These are phyloP conservation scores for Nadsonia fulvescens DNA, from an alignment of 805 yeast genomes.

Conservation along the genomic window DNA sequence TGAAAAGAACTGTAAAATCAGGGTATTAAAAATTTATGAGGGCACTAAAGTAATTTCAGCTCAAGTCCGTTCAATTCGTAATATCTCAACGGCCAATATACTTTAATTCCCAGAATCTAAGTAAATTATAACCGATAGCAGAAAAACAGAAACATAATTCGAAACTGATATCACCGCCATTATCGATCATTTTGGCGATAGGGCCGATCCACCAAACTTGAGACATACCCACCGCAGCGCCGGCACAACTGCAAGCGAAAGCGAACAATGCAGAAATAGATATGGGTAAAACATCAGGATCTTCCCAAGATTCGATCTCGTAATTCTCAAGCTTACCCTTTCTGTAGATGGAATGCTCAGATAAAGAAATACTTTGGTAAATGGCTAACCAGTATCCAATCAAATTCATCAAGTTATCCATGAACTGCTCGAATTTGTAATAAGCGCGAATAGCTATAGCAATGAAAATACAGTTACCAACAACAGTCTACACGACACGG, in stretches of 20 bases:
- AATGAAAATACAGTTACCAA: slow-evolving; percentile 55
- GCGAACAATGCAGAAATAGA: slow-evolving; percentile 67
- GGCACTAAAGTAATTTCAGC: too few relatives aligned
- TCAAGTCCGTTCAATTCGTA: too few relatives aligned
- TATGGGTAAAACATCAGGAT: slow-evolving; percentile 41
- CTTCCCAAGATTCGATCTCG: slow-evolving; percentile 41
- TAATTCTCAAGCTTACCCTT: slow-evolving; percentile 42
- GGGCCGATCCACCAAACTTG: slow-evolving; percentile 70
- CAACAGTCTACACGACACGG: slow-evolving; percentile 59
- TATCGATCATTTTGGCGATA: slow-evolving; percentile 39
- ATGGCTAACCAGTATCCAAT: slow-evolving; percentile 79
- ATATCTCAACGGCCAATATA: too few relatives aligned
- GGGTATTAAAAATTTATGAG: too few relatives aligned
- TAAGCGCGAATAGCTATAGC: slow-evolving; percentile 77
- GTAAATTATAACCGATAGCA: slow-evolving; percentile 35
- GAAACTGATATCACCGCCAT: slow-evolving; percentile 60
- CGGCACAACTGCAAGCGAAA: slow-evolving; percentile 62
- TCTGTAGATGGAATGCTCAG: slow-evolving; percentile 70
- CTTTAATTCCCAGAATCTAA: too few relatives aligned
- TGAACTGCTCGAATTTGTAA: slow-evolving; percentile 48
- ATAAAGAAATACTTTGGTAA: slow-evolving; percentile 48
- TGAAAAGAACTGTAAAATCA: too few relatives aligned
- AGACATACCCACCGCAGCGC: slow-evolving; percentile 68
- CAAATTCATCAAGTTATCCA: slow-evolving; percentile 72
- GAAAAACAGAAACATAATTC: slow-evolving; percentile 52